Evolutionary conservation across 768 basidiomycete species (phyloP), one percentile per base, ranked within the genome.

Genomic region (Pleurotus tuoliensis): DNA sequence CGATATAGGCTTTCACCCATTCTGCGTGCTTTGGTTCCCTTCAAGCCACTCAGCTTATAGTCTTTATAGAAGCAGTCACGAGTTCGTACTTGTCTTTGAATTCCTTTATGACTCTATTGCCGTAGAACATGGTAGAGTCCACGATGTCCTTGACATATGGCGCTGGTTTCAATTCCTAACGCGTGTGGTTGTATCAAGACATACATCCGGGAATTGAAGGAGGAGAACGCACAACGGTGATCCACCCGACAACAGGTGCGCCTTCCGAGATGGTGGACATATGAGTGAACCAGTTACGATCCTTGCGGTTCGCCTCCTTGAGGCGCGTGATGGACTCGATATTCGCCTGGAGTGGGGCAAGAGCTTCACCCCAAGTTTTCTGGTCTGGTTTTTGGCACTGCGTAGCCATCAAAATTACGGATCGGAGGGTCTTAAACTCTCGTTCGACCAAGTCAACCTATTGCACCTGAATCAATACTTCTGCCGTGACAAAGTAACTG

Each of bases 11-110:
- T 58, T 83, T 84, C 11, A 90, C 90, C 95, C 96, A 99, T 66
- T 94, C 92, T 13, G 84, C 80, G 62, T 95, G 94, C 62, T 86
- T 88, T 9, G 85, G 74, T 66, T 98, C 90, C 67, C 96, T 98
- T 63, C n/a, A 34, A 39, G 58, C 44, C 16, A 34, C 52, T 50
- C 25, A 51, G 44, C 48, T 43, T n/a, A 53, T 37, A 15, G 25
- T 37, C 25, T 38, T 20, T 25, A 52, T 16, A 38, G 18, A 46
- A 20, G n/a, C 25, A 43, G 40, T 39, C 47, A 39, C 20, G 2
- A 44, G 38, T 11, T 60, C 89, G 56, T 58, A 94, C 96, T 92
- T 92, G 5, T 92, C 91, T 69, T 93, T 98, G 79, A 82, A 92
- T 60, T 95, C 92, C 70, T 94, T 92, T 71, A 94, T 86, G 46